These are phyloP conservation scores for Pseudogymnoascus verrucosus DNA, from an alignment of 2,329 filamentous ascomycete genomes.

Conservation along the genomic window DNA sequence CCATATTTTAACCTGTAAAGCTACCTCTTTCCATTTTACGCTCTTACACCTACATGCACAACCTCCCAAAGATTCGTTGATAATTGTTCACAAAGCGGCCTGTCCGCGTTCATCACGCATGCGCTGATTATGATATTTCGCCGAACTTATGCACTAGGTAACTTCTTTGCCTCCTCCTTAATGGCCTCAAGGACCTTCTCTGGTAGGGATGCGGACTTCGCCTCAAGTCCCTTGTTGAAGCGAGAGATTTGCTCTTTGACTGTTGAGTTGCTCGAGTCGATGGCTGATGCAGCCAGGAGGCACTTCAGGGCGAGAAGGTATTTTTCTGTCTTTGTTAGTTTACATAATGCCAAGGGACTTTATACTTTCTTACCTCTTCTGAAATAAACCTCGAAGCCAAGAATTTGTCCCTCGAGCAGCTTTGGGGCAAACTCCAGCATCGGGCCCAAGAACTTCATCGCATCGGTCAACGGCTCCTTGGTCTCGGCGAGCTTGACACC, in stretches of 20 bases:
- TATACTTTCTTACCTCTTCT: conserved; percentile 58
- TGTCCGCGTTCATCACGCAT: not conserved
- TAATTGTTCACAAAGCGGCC: conserved; percentile 4
- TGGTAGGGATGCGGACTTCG: conserved; percentile 15
- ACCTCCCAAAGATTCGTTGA: not conserved
- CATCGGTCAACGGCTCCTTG: conserved; percentile 72
- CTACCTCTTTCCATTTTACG: not conserved
- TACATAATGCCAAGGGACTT: conserved; percentile 4
- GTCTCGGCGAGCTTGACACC: conserved; percentile 76
- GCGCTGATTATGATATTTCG: conserved; percentile 5
- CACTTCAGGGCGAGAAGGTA: conserved; percentile 81
- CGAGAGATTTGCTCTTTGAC: conserved; percentile 68
- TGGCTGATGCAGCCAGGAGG: conserved; percentile 61
- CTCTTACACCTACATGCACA: conserved; percentile 4
- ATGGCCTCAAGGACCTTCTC: not conserved
- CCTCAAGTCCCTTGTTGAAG: conserved; percentile 56
- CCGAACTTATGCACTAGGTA: not conserved
- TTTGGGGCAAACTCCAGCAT: conserved; percentile 76
- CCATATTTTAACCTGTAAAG: not conserved
- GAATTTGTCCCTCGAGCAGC: conserved; percentile 72
- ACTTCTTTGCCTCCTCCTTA: conserved; percentile 7
- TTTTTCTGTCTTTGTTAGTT: conserved; percentile 54
- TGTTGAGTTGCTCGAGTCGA: conserved; percentile 62
- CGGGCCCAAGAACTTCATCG: conserved; percentile 76
- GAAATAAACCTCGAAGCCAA: conserved; percentile 85